Evolutionary conservation across 345 rosid species (phyloP), one percentile per base, ranked within the genome.

Genomic region (Syzygium aqueum): DNA sequence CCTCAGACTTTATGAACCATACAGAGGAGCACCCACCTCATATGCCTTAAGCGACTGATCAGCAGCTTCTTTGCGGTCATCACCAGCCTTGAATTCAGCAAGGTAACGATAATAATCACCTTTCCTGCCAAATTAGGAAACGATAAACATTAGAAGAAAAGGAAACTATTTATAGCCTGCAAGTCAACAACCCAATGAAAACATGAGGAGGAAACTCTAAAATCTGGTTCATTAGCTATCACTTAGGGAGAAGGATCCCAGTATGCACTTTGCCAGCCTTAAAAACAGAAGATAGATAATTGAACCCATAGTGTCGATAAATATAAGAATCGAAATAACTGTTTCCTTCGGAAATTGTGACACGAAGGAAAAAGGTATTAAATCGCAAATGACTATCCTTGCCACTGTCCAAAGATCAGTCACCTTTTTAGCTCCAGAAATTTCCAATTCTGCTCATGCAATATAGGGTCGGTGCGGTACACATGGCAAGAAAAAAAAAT

Each of bases 31-130:
- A 78, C 57, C 87, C 7, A 93, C 95, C 93, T 93, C 94, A 40
- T 93, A 93, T 83, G 95, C 92, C 92, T 92, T 93, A 22, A 93
- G 92, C 8, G 95, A 93, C 67, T 89, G 93, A 85, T 93, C 94
- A 13, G 92, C 95, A 67, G 92, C 95, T 87, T 91, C 94, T 86
- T 93, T 93, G 54, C 93, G 92, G 86, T 91, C 93, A 61, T 90
- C 92, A 51, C 65, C 89, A 73, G 53, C 27, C 83, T 90, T 93
- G 87, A 93, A 93, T 89, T 93, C 95, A 25, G 95, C 95, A 53
- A 92, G 86, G 88, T 93, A 92, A 27, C 94, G 92, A 82, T 87
- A 91, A 87, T 93, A 92, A 87, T 93, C 95, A 86, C 94, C 95
- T 88, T 93, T 92, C 95, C 95, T 93, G 91, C 27, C 51, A 40